These are phyloP conservation scores for Xylaria bambusicola DNA, from an alignment of 495 filamentous ascomycete genomes.

Conservation along the genomic window DNA sequence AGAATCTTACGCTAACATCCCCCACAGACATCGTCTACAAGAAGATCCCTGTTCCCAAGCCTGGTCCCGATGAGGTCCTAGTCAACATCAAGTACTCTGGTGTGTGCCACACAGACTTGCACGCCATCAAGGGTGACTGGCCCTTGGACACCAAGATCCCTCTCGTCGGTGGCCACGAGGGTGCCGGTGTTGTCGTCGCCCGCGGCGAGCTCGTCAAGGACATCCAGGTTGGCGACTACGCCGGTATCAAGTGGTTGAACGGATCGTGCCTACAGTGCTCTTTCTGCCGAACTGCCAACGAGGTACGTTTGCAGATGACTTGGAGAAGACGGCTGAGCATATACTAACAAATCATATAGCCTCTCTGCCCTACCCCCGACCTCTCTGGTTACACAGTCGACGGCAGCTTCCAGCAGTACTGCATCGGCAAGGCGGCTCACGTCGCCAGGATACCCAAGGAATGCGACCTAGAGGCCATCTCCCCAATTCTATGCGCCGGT, in stretches of 20 bases:
- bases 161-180: slow-evolving; percentile 94
- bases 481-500: slow-evolving; percentile 84
- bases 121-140: slow-evolving; percentile 89
- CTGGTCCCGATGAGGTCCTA: slow-evolving; percentile 84
- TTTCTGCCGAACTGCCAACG: slow-evolving; percentile 70
- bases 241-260: slow-evolving; percentile 91
- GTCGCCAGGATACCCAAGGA: slow-evolving; percentile 77
- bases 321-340: neutral
- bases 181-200: slow-evolving; percentile 82
- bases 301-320: neutral
- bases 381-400: slow-evolving; percentile 91
- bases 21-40: slow-evolving; percentile 67
- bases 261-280: slow-evolving; percentile 75
- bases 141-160: slow-evolving; percentile 75
- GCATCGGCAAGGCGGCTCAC: slow-evolving; percentile 80
- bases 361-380: slow-evolving; percentile 69
- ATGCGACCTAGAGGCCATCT: slow-evolving; percentile 70
- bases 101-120: slow-evolving; percentile 88
- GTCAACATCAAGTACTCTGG: slow-evolving; percentile 91
- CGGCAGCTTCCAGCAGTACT: slow-evolving; percentile 91
- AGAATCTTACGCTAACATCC: slow-evolving; percentile 21
- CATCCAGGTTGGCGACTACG: slow-evolving; percentile 76
- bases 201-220: slow-evolving; percentile 71
- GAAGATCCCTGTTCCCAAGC: slow-evolving; percentile 75
- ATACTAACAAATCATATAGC: slow-evolving; percentile 55